phyloP scores from a whole-genome alignment of 805 yeast species.

The Myxozyma sirexii region DNA sequence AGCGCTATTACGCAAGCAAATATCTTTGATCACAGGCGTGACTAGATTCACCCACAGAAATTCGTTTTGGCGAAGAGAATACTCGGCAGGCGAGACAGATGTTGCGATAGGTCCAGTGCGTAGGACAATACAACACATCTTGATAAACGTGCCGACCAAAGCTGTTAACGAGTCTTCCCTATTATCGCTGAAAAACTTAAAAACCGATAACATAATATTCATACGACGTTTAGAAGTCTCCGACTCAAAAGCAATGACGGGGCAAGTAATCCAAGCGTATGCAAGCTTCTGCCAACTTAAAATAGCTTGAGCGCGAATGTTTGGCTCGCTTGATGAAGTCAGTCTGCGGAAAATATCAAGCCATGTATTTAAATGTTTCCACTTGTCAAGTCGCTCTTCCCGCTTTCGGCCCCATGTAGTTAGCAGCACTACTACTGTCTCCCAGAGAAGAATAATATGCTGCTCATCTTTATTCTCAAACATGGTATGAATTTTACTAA shows the following conservation, averaged over 20 bases:
- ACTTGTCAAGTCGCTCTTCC: slow-evolving; percentile 20
- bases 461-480: slow-evolving; percentile 18
- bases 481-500: slow-evolving; percentile 5
- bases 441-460: slow-evolving; percentile 27
- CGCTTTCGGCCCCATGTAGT: slow-evolving; percentile 21
- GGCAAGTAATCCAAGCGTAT: slow-evolving; percentile 16
- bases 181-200: slow-evolving; percentile 11
- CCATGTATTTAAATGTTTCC: slow-evolving; percentile 23
- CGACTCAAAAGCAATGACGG: background rate
- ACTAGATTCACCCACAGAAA: slow-evolving; percentile 21
- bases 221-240: slow-evolving; percentile 6
- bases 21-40: slow-evolving; percentile 19
- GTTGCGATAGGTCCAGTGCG: slow-evolving; percentile 6
- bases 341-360: slow-evolving; percentile 19
- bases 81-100: background rate
- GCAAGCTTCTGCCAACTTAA: slow-evolving; percentile 23
- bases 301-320: slow-evolving; percentile 12
- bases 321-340: slow-evolving; percentile 10
- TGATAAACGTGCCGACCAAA: slow-evolving; percentile 9
- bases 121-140: slow-evolving; percentile 8
- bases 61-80: slow-evolving; percentile 9
- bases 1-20: slow-evolving; percentile 5
- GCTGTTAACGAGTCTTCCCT: slow-evolving; percentile 10
- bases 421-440: slow-evolving; percentile 10
- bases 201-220: slow-evolving; percentile 13